Evolutionary conservation across 2,329 filamentous ascomycete species (phyloP).

Genomic region (Venturia carpophila): DNA sequence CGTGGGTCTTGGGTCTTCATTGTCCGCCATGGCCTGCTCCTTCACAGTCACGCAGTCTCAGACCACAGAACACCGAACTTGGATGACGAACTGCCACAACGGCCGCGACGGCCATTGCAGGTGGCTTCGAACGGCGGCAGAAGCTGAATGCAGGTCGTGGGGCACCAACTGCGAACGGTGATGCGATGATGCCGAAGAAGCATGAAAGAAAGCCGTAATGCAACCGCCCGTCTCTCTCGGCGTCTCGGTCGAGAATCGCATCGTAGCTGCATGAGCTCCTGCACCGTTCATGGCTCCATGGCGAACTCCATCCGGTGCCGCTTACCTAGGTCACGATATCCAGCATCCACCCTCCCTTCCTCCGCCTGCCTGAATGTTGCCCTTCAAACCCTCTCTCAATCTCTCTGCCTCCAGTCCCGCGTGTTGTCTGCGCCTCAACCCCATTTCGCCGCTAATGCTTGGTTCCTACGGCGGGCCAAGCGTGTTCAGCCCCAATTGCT

Average conservation of each 20-base stretch:
- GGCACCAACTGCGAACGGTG: no score
- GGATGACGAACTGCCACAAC: no score
- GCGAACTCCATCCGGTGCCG: neutral
- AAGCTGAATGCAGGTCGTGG: no score
- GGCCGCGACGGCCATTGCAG: no score
- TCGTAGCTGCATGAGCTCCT: neutral
- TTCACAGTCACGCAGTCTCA: no score
- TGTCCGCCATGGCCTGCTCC: neutral
- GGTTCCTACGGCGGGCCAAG: neutral
- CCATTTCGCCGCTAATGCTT: conserved; percentile 3
- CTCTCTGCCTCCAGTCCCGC: neutral
- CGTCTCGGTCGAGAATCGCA: neutral
- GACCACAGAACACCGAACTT: no score
- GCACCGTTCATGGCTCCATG: neutral
- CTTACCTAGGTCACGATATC: no score
- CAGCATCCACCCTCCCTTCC: neutral
- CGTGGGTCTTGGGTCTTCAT: no score
- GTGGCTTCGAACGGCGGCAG: no score
- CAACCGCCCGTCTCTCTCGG: neutral
- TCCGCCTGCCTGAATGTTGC: neutral
- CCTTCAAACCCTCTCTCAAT: neutral
- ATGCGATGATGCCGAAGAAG: neutral
- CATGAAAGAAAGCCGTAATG: neutral
- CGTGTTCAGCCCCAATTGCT: neutral
- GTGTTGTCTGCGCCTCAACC: conserved; percentile 6